Conservation (phyloP, 1,139 yeast species). For the Meyerozyma carpophila region DNA sequence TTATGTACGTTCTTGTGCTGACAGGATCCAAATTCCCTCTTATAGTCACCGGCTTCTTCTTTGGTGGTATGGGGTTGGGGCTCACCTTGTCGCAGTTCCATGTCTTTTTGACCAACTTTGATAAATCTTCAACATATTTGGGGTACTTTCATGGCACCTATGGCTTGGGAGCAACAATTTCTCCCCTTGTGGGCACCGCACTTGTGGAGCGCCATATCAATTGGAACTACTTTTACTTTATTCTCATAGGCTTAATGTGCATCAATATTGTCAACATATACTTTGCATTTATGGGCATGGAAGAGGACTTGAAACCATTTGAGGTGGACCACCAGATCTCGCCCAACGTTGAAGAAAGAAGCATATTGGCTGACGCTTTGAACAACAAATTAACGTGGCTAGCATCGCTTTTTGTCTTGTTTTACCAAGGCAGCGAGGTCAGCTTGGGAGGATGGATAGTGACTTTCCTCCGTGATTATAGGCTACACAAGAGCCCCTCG, state of each 20-base stretch:
- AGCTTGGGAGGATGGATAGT: constrained; percentile 69
- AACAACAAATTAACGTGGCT: constrained; percentile 48
- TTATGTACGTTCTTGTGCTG: constrained; percentile 37
- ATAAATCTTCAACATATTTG: constrained; percentile 12
- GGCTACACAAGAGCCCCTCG: constrained; percentile 39
- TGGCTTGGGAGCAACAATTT: constrained; percentile 17
- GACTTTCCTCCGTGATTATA: constrained; percentile 52
- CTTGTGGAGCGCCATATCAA: constrained; percentile 10
- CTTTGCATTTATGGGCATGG: constrained; percentile 11
- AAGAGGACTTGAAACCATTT: constrained; percentile 11
- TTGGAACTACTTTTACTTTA: constrained; percentile 15
- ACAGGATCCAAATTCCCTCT: constrained; percentile 23
- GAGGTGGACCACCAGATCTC: constrained; percentile 6
- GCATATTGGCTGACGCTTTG: constrained; percentile 17
- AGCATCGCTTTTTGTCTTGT: constrained; percentile 46
- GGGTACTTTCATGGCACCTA: constrained; percentile 14
- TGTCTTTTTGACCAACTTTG: constrained; percentile 12
- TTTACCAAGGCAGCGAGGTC: constrained; percentile 68
- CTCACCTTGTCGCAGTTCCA: constrained; percentile 13
- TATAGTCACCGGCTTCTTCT: constrained; percentile 13
- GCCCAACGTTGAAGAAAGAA: neutral
- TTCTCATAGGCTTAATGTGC: constrained; percentile 11
- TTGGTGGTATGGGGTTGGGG: constrained; percentile 14
- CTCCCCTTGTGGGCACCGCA: constrained; percentile 20
- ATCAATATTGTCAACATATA: constrained; percentile 5